These are phyloP conservation scores for Magnolia officinalis DNA, from an alignment of 164 flowering plant genomes.

Conservation along the genomic window DNA sequence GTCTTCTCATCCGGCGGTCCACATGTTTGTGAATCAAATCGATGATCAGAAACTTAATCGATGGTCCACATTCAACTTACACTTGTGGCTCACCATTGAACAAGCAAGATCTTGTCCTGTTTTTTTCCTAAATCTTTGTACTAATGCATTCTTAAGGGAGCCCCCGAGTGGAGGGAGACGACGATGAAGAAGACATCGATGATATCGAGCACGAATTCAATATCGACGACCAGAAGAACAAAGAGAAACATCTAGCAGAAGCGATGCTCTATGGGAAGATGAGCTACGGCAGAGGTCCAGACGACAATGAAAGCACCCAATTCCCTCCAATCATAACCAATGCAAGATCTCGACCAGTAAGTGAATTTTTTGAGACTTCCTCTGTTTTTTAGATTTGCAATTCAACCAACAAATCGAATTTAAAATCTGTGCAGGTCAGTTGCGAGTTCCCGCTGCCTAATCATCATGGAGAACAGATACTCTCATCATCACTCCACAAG, in stretches of 20 bases:
- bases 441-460: conserved; percentile 71
- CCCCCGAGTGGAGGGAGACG: conserved; percentile 94
- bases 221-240: conserved; percentile 60
- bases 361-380: conserved; percentile 16
- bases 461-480: conserved; percentile 51
- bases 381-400: neutral
- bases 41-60: no score
- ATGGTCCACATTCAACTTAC: no score
- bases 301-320: conserved; percentile 67
- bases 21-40: no score
- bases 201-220: conserved; percentile 93
- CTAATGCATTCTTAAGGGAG: conserved; percentile 47
- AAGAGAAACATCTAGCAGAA: conserved; percentile 57
- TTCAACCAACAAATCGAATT: neutral
- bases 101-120: neutral
- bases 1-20: no score
- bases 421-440: conserved; percentile 52
- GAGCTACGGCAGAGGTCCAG: conserved; percentile 91
- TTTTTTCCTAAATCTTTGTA: neutral
- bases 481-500: conserved; percentile 63
- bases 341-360: conserved; percentile 55
- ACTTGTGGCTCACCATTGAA: no score
- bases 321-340: conserved; percentile 64
- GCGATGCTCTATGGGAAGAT: conserved; percentile 93
- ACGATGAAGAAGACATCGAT: conserved; percentile 90